These are phyloP conservation scores for Leccinum variabile DNA, from an alignment of 1,284 basidiomycete species.

Conservation along the genomic window DNA sequence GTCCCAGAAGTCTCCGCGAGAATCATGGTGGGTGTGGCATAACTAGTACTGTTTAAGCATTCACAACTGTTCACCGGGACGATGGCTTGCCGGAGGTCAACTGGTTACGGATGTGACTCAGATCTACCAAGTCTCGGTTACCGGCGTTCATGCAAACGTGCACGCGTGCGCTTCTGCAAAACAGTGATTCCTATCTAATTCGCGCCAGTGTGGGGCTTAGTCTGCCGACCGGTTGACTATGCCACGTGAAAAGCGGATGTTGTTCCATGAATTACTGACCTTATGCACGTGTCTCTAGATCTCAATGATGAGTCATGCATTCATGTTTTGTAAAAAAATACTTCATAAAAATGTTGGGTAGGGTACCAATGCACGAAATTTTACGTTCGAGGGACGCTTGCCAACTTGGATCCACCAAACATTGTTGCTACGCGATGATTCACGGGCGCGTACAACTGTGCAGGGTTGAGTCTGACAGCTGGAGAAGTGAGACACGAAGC, in stretches of 20 bases:
- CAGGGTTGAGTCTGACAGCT: not conserved
- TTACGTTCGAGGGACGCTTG: slow-evolving; percentile 20
- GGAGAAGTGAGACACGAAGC: not conserved
- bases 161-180: not conserved
- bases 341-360: not conserved
- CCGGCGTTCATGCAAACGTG: too few species aligned
- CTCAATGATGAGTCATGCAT: not conserved
- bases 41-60: too few species aligned
- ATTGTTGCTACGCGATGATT: slow-evolving; percentile 15
- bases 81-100: not conserved
- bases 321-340: not conserved
- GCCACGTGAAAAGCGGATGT: slow-evolving; percentile 56
- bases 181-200: not conserved
- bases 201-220: not conserved
- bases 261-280: slow-evolving; percentile 1
- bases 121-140: not conserved
- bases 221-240: slow-evolving; percentile 36
- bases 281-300: not conserved
- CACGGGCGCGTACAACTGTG: not conserved
- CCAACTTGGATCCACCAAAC: slow-evolving; percentile 1
- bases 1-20: not conserved
- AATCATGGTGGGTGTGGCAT: not conserved
- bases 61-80: not conserved
- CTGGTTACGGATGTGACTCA: too few species aligned
- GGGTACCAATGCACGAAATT: slow-evolving; percentile 11